Percentiles rank a stretch among this genome's conserved stretches.
Evolutionary conservation across 2,329 filamentous ascomycete genomes (phyloP).

Genomic region (Trichophyton equinum): DNA sequence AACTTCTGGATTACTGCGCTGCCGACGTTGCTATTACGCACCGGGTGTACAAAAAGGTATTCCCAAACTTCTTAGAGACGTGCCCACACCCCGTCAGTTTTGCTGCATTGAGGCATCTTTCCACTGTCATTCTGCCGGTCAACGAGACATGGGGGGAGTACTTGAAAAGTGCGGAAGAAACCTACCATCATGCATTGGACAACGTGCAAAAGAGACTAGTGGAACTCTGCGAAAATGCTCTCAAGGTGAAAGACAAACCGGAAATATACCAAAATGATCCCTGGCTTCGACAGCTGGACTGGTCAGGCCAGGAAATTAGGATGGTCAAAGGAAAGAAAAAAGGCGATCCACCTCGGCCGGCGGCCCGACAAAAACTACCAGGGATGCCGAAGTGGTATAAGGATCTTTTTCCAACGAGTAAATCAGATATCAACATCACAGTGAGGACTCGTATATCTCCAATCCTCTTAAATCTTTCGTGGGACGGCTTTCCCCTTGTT

Average conservation of each 20-base stretch:
- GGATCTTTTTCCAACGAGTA: conserved; percentile 62
- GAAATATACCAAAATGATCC: conserved; percentile 66
- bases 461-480: conserved; percentile 66
- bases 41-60: conserved; percentile 83
- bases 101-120: conserved; percentile 82
- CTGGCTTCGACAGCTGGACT: conserved; percentile 89
- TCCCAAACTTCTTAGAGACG: conserved; percentile 74
- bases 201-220: conserved; percentile 67
- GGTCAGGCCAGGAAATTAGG: conserved; percentile 82
- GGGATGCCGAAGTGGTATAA: conserved; percentile 97
- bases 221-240: conserved; percentile 60
- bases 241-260: conserved; percentile 57
- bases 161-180: conserved; percentile 68
- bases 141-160: conserved; percentile 81
- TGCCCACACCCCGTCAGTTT: conserved; percentile 98
- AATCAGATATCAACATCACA: conserved; percentile 57
- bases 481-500: conserved; percentile 78
- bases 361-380: conserved; percentile 77
- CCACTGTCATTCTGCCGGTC: conserved; percentile 82
- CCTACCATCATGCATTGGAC: conserved; percentile 62
- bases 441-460: conserved; percentile 83
- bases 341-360: conserved; percentile 61
- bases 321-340: conserved; percentile 91
- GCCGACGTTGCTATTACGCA: conserved; percentile 90
- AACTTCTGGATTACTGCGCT: conserved; percentile 85